Evolutionary conservation across 345 rosid species (phyloP).

Genomic region (Turritis glabra): DNA sequence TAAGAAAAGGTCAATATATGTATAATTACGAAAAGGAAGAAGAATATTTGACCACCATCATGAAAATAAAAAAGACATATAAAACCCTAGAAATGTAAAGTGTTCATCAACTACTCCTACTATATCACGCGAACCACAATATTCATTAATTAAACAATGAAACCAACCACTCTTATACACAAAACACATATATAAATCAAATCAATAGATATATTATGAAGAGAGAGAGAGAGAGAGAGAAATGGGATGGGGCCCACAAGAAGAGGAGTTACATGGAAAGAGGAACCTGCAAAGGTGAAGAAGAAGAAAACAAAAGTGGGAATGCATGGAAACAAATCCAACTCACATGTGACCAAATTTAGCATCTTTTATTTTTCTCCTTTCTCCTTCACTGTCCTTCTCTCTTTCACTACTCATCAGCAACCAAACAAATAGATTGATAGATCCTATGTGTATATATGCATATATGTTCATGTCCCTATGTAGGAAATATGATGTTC

Average conservation of each 20-base stretch:
- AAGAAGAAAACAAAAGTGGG: conserved; percentile 42
- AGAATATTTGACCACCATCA: background rate
- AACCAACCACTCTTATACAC: conserved; percentile 32
- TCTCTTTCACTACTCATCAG: conserved; percentile 34
- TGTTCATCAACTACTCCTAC: conserved; percentile 39
- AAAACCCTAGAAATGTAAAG: conserved; percentile 30
- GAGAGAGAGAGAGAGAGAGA: conserved; percentile 1
- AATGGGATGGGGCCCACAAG: conserved; percentile 18
- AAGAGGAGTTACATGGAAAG: conserved; percentile 43
- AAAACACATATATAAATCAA: conserved; percentile 6
- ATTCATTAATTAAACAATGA: conserved; percentile 16
- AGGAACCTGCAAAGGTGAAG: conserved; percentile 41
- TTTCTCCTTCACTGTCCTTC: conserved; percentile 36
- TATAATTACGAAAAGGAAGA: background rate
- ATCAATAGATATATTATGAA: background rate
- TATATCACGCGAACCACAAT: conserved; percentile 28
- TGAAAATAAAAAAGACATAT: background rate
- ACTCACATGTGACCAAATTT: conserved; percentile 47
- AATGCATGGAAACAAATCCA: conserved; percentile 46
- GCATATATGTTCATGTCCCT: conserved; percentile 35
- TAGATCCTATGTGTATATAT: conserved; percentile 42
- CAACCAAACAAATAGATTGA: conserved; percentile 40
- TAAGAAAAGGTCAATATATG: background rate
- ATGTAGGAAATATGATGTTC: conserved; percentile 36
- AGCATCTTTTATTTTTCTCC: conserved; percentile 40